Percentiles rank a stretch among this genome's conserved stretches.
phyloP scores from a whole-genome alignment of 495 filamentous ascomycete species.

The Talaromyces adpressus region DNA sequence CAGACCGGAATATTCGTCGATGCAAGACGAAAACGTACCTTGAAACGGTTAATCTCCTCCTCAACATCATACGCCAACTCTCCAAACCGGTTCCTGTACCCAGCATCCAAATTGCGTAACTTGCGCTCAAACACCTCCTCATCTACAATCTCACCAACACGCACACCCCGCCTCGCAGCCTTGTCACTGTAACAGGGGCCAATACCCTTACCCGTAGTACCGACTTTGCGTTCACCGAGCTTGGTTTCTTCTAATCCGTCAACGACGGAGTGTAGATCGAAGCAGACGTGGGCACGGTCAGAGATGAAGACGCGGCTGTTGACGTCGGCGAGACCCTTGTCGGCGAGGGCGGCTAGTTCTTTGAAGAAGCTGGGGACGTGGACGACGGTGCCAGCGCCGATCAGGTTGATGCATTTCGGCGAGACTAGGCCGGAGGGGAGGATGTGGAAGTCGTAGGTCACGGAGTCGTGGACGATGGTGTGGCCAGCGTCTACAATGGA shows the following conservation, averaged over 20 bases:
- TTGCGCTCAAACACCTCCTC: constrained; percentile 66
- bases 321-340: constrained; percentile 61
- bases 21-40: constrained; percentile 22
- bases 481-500: constrained; percentile 35
- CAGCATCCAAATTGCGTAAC: constrained; percentile 55
- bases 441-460: constrained; percentile 67
- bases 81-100: constrained; percentile 69
- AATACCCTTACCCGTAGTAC: constrained; percentile 59
- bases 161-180: constrained; percentile 65
- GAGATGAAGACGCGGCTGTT: constrained; percentile 67
- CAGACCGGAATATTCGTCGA: background rate
- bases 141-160: constrained; percentile 70
- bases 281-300: constrained; percentile 75
- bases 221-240: constrained; percentile 57
- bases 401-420: constrained; percentile 70
- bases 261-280: constrained; percentile 75
- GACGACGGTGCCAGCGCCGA: constrained; percentile 79
- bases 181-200: constrained; percentile 81
- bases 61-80: constrained; percentile 74
- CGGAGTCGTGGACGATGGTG: constrained; percentile 54
- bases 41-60: constrained; percentile 66
- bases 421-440: constrained; percentile 63
- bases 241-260: constrained; percentile 77
- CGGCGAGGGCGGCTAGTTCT: constrained; percentile 64
- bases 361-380: constrained; percentile 85